phyloP scores from a whole-genome alignment of 2,329 filamentous ascomycete species.

The Phymatotrichopsis omnivora region DNA sequence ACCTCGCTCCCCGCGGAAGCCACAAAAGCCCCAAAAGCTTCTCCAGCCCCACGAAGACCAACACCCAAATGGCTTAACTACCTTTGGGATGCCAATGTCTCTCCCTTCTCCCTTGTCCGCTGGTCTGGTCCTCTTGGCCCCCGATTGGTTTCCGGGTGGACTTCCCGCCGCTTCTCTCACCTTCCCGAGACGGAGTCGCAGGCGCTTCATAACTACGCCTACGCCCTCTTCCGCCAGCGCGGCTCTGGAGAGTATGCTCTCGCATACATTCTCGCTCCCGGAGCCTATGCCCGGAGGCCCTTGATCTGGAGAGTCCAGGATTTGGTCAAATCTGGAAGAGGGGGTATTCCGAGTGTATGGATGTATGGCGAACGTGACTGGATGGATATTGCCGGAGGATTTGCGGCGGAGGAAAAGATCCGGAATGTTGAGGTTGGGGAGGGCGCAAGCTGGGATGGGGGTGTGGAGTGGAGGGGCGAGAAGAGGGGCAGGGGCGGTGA shows the following conservation, averaged over 20 bases:
- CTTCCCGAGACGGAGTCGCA: conserved; percentile 69
- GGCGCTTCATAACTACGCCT: conserved; percentile 84
- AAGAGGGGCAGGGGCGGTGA: conserved; percentile 61
- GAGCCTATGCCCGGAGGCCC: conserved; percentile 80
- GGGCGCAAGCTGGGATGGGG: conserved; percentile 7
- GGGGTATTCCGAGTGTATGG: conserved; percentile 71
- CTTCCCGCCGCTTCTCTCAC: conserved; percentile 80
- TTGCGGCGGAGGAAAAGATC: conserved; percentile 68
- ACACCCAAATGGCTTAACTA: conserved; percentile 81
- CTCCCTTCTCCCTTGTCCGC: conserved; percentile 83
- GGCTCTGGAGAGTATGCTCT: conserved; percentile 92
- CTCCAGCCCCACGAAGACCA: conserved; percentile 45
- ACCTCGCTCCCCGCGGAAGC: conserved; percentile 38
- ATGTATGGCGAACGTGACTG: conserved; percentile 98
- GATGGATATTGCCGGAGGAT: conserved; percentile 90
- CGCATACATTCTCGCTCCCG: conserved; percentile 83
- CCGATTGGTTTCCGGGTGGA: conserved; percentile 89
- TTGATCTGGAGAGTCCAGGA: conserved; percentile 78
- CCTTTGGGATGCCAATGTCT: conserved; percentile 95
- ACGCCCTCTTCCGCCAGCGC: conserved; percentile 83
- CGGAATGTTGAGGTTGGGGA: conserved; percentile 40
- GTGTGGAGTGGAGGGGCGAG: conserved; percentile 21
- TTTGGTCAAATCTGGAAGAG: conserved; percentile 45
- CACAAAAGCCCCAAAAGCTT: conserved; percentile 35
- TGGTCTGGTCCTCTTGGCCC: conserved; percentile 83